Evolutionary conservation across 352 stramenopile species (phyloP).

Genomic region (Pythium monospermum): DNA sequence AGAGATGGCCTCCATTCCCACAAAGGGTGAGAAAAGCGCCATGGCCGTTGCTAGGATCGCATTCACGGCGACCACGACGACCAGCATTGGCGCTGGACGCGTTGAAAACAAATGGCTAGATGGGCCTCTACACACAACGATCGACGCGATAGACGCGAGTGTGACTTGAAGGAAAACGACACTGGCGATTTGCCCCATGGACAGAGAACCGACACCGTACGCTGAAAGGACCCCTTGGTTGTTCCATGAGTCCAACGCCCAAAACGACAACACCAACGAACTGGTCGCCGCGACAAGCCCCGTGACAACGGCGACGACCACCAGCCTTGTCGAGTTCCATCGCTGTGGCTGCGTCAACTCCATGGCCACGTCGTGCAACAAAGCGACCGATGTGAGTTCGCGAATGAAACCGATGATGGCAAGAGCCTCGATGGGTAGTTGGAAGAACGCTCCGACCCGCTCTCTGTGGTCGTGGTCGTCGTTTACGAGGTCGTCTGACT

Average conservation of each 20-base stretch:
- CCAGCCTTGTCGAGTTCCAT: conserved; percentile 72
- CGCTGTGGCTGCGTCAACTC: conserved; percentile 76
- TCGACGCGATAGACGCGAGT: conserved; percentile 91
- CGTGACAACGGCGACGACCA: conserved; percentile 46
- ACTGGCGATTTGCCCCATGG: conserved; percentile 88
- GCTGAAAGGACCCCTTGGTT: conserved; percentile 48
- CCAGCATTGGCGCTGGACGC: conserved; percentile 54
- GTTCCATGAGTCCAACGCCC: conserved; percentile 83
- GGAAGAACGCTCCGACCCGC: conserved; percentile 76
- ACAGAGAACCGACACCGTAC: conserved; percentile 59
- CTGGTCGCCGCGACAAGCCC: conserved; percentile 74
- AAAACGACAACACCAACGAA: conserved; percentile 83
- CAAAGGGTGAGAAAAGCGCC: conserved; percentile 74
- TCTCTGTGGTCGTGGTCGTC: conserved; percentile 29
- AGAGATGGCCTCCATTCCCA: conserved; percentile 72
- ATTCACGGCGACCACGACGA: conserved; percentile 1
- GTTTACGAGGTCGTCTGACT: conserved; percentile 23
- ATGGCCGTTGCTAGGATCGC: conserved; percentile 41
- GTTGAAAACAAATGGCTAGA: conserved; percentile 67
- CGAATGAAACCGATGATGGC: conserved; percentile 5
- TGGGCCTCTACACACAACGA: conserved; percentile 67
- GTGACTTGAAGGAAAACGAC: conserved; percentile 95
- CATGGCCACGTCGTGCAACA: conserved; percentile 29
- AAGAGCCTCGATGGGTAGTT: conserved; percentile 90
- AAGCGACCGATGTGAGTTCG: conserved; percentile 6